These are phyloP conservation scores for Pneumocystis jirovecii DNA, from an alignment of 1,139 yeast species.

Conservation along the genomic window DNA sequence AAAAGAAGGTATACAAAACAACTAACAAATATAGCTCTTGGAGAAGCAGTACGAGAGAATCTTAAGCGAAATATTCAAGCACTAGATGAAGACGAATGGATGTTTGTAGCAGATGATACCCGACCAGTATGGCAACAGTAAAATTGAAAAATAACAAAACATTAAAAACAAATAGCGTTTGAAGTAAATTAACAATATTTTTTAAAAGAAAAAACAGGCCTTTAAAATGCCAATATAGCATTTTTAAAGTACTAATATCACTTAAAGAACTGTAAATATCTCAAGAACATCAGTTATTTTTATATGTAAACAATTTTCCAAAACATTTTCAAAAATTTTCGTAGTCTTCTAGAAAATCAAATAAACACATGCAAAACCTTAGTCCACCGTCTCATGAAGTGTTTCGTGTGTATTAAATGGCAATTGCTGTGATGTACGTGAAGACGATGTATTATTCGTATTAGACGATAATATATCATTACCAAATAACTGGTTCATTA, in stretches of 20 bases:
- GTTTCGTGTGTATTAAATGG: neutral
- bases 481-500: neutral
- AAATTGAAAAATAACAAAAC: neutral
- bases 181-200: neutral
- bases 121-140: neutral
- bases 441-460: neutral
- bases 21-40: neutral
- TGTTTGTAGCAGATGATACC: neutral
- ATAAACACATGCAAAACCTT: neutral
- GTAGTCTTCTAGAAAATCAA: neutral
- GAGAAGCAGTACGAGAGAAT: neutral
- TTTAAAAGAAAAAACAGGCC: too few relatives aligned
- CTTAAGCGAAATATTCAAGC: neutral
- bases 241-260: too few relatives aligned
- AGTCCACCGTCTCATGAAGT: neutral
- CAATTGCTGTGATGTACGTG: neutral
- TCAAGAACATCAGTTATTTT: too few relatives aligned
- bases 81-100: neutral
- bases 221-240: too few relatives aligned
- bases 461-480: neutral
- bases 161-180: neutral
- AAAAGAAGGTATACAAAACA: neutral
- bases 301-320: too few relatives aligned
- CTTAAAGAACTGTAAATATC: too few relatives aligned
- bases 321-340: too few relatives aligned